Base-by-base conservation (phyloP, 352 stramenopile genomes). In the Thalassiosira mediterranea region DNA sequence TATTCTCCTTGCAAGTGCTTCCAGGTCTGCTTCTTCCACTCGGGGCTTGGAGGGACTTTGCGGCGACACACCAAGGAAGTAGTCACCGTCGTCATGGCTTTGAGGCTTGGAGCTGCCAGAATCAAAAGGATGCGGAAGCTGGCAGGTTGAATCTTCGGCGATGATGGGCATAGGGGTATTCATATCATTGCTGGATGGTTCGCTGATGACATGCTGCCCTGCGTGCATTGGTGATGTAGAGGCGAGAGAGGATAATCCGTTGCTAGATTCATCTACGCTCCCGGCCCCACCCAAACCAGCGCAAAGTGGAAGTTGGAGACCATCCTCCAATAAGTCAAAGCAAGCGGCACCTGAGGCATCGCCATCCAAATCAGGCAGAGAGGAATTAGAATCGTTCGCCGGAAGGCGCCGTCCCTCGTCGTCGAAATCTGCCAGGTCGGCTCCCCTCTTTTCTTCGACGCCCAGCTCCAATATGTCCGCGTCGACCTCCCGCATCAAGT, bases 401-500 rank as follows among this genome's bases (percentile, higher is more conserved):
- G 60, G 56, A 42, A 66, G 32, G 23, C 71, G 34, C 17, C 51
- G 21, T 11, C 71, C 71, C 29, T 80, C 60, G 11, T 66, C 47
- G 40, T 79, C 70, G 56, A 79, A 79, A 53, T 79, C 70, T 15
- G 42, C 59, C 1, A 80, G 34, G 29, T 69, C 62, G 1, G 28
- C 47, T 2, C 31, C 25, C 23, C 57, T 17, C 25, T 74, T 80
- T 25, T 80, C 63, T 52, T 79, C 69, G 7, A 80, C 71, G 25
- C 71, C 71, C 62, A 71, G 47, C 34, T 80, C 71, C 63, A 80
- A 69, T 28, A 80, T 80, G 37, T 80, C 71, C 2, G 71, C 71
- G 32, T 80, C 71, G 21, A 66, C 46, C 44, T 80, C 62, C 23
- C 71, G 62, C 53, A 71, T n/a, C n/a, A n/a, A n/a, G n/a, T n/a